phyloP scores from a whole-genome alignment of 2,329 filamentous ascomycete species.

The Aphanoascus verrucosus region DNA sequence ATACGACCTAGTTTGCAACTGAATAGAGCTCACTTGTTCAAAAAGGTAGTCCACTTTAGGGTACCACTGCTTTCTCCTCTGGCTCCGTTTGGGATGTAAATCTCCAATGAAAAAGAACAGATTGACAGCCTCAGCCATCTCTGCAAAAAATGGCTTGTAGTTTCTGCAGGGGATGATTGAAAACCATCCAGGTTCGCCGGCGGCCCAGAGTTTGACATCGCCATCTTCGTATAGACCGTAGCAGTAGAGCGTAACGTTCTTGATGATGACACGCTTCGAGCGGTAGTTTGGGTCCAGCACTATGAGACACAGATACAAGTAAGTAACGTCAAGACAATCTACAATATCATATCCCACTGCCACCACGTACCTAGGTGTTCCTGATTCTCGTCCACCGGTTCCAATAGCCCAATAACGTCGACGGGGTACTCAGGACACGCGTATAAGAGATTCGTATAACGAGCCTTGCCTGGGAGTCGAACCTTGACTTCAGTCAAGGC shows the following conservation, averaged over 20 bases:
- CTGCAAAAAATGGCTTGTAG: slow-evolving; percentile 44
- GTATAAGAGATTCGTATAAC: slow-evolving; percentile 45
- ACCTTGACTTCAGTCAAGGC: slow-evolving; percentile 46
- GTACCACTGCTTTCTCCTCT: slow-evolving; percentile 26
- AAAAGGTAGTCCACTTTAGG: slow-evolving; percentile 31
- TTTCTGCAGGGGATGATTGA: slow-evolving; percentile 44
- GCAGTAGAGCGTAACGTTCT: slow-evolving; percentile 40
- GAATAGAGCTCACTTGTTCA: slow-evolving; percentile 28
- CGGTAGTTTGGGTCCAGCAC: slow-evolving; percentile 32
- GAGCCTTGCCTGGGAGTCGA: slow-evolving; percentile 38
- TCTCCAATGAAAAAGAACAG: slow-evolving; percentile 53
- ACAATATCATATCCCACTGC: too few species aligned
- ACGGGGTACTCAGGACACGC: slow-evolving; percentile 47
- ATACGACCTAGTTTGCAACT: not conserved
- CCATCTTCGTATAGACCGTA: slow-evolving; percentile 46
- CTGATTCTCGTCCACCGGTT: slow-evolving; percentile 37
- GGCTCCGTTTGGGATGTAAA: slow-evolving; percentile 37
- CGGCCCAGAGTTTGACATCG: slow-evolving; percentile 49
- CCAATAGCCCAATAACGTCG: slow-evolving; percentile 44
- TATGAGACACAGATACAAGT: slow-evolving; percentile 14
- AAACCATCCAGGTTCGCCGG: slow-evolving; percentile 53
- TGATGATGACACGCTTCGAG: slow-evolving; percentile 37
- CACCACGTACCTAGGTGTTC: slow-evolving; percentile 31
- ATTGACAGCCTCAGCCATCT: slow-evolving; percentile 50
- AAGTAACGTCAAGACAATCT: not conserved